Evolutionary conservation across 129 eudicot genomes (phyloP), one percentile per base, ranked within the genome.

Genomic region (Deinandra increscens): DNA sequence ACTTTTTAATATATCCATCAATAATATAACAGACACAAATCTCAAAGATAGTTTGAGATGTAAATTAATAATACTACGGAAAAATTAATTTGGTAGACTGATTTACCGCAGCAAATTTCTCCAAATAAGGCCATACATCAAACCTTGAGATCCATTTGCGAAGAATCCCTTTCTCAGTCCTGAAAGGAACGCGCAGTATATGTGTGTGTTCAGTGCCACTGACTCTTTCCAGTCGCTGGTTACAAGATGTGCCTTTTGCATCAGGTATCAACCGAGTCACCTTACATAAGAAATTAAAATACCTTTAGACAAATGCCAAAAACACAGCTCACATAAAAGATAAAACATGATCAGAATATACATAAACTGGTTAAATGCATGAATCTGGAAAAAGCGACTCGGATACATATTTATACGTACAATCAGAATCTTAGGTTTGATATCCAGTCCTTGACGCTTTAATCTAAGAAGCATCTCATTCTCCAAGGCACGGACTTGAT

Each of bases 41-140:
- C 9, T 68, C 11, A 39, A 38, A 39, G 26, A 26, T 26, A 1
- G 31, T 26, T 26, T 26, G 31, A 26, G 31, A 26, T 36, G 39
- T 36, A 36, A 36, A 1, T 4, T 7, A 4, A 36, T 26, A 36
- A 36, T 36, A 36, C 18, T 58, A 38, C 17, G 48, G 5, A 17
- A 45, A 67, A 1, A 18, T 38, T 11, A 4, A 68, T 38, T 78
- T 17, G 39, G 13, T 29, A 45, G 50, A 50, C 9, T 43, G 56
- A 42, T 44, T 81, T 77, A 89, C 99, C 99, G 80, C 94, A 3
- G 99, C 46, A 75, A 85, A 94, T 31, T 79, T 85, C 84, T 94
- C 99, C 60, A 94, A 78, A 79, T 94, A 94, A 44, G 99, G 99
- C 99, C 99, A 94, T 18, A 94, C 94, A 77, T 94, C 99, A 70